These are phyloP conservation scores for Cenococcum geophilum DNA, from an alignment of 495 filamentous ascomycete genomes.

Conservation along the genomic window DNA sequence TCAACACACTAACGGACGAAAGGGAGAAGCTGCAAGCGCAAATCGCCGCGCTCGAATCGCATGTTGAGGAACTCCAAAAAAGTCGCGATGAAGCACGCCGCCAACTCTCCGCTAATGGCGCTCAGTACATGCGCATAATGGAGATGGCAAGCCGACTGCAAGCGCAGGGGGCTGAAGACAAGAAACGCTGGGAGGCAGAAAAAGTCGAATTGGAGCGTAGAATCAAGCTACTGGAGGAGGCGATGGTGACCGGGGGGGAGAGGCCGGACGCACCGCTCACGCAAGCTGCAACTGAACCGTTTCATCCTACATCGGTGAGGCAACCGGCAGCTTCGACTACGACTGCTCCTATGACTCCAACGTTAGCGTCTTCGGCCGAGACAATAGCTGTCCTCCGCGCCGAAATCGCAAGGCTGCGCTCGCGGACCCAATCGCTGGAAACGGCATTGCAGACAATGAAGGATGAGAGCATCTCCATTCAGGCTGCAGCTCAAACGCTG, in stretches of 20 bases:
- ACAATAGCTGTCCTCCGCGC: conserved; percentile 26
- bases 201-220: conserved; percentile 36
- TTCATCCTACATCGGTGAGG: conserved; percentile 2
- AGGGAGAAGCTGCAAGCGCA: conserved; percentile 40
- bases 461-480: conserved; percentile 27
- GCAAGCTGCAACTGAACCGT: not conserved
- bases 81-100: conserved; percentile 40
- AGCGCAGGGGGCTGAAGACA: conserved; percentile 37
- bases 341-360: not conserved
- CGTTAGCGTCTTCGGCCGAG: conserved; percentile 13
- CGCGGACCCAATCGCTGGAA: conserved; percentile 20
- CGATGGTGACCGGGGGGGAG: conserved; percentile 25
- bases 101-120: conserved; percentile 35
- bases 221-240: conserved; percentile 29
- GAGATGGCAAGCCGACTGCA: conserved; percentile 43
- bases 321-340: not conserved
- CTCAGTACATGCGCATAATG: conserved; percentile 46
- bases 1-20: conserved; percentile 45
- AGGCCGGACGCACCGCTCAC: not conserved
- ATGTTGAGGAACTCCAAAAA: conserved; percentile 41
- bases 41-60: conserved; percentile 38
- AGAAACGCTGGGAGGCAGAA: conserved; percentile 40
- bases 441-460: conserved; percentile 25
- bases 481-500: conserved; percentile 15
- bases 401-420: conserved; percentile 23